These are phyloP conservation scores for Monosporozyma aerobia DNA, from an alignment of 805 yeast species.

Conservation along the genomic window DNA sequence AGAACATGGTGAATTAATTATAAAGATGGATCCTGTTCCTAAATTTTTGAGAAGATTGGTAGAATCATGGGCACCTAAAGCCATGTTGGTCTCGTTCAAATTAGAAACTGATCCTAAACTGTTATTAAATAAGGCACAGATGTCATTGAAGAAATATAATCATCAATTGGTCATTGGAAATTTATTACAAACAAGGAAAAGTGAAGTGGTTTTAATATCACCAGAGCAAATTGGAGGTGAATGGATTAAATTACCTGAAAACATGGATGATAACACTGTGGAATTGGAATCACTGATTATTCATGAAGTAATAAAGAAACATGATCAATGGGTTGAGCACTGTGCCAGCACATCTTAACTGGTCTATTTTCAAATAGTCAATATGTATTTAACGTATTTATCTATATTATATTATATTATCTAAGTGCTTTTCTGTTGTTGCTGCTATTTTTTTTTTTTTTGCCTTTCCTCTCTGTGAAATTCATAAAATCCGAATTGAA, in stretches of 20 bases:
- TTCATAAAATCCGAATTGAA: background rate
- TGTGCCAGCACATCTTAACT: background rate
- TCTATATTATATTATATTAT: background rate
- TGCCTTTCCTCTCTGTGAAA: background rate
- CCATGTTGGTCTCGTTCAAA: conserved; percentile 89
- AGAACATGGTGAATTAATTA: conserved; percentile 56
- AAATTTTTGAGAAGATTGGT: conserved; percentile 81
- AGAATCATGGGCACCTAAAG: conserved; percentile 88
- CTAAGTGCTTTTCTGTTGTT: background rate
- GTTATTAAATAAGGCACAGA: conserved; percentile 61
- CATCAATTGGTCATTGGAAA: conserved; percentile 95
- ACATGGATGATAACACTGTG: conserved; percentile 52
- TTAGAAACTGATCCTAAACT: conserved; percentile 75
- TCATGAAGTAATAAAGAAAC: conserved; percentile 36
- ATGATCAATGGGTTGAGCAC: conserved; percentile 48
- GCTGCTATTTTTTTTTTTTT: background rate
- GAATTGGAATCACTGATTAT: conserved; percentile 33
- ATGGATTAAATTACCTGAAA: conserved; percentile 63
- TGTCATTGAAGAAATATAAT: conserved; percentile 71
- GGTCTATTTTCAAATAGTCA: background rate
- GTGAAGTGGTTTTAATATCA: conserved; percentile 75
- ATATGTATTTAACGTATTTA: background rate
- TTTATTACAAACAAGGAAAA: conserved; percentile 76
- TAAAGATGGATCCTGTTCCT: conserved; percentile 90
- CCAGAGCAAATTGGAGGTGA: conserved; percentile 21